These are phyloP conservation scores for Amauroascus niger DNA, from an alignment of 2,329 filamentous ascomycete species.

Conservation along the genomic window DNA sequence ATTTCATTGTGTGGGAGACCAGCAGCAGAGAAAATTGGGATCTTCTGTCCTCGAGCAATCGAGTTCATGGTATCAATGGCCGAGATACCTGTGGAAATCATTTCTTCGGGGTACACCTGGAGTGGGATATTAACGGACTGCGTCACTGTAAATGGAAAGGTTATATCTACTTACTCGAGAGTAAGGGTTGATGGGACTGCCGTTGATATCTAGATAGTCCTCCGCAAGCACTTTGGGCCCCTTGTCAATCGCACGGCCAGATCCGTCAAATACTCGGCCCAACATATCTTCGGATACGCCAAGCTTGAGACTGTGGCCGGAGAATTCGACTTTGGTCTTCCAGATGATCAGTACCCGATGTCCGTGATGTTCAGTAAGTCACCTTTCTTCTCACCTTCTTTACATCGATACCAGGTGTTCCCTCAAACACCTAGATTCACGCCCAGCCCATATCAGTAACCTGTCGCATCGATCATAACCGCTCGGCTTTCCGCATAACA, in stretches of 20 bases:
- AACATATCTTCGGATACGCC: conserved; percentile 99
- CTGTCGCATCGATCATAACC: neutral
- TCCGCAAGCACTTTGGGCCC: conserved; percentile 96
- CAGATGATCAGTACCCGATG: conserved; percentile 19
- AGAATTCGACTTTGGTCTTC: conserved; percentile 95
- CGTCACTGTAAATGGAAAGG: neutral
- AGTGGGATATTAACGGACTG: neutral
- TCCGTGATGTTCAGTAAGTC: neutral
- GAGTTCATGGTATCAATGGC: conserved; percentile 98
- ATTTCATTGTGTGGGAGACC: conserved; percentile 99
- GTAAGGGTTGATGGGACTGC: conserved; percentile 96
- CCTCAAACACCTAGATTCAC: conserved; percentile 80
- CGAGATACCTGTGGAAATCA: conserved; percentile 99
- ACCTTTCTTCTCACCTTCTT: conserved; percentile 62
- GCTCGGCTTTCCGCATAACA: conserved; percentile 3
- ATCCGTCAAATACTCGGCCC: conserved; percentile 97
- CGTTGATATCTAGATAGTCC: conserved; percentile 98
- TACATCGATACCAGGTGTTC: conserved; percentile 93
- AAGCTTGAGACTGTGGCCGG: conserved; percentile 91
- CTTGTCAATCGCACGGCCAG: conserved; percentile 96
- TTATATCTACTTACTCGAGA: conserved; percentile 58
- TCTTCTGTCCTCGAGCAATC: conserved; percentile 97
- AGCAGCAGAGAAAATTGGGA: conserved; percentile 96
- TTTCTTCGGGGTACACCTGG: conserved; percentile 96
- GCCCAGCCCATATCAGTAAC: conserved; percentile 5